Base-by-base conservation (phyloP, 2,329 filamentous ascomycete species). In the Ascochyta rabiei region DNA sequence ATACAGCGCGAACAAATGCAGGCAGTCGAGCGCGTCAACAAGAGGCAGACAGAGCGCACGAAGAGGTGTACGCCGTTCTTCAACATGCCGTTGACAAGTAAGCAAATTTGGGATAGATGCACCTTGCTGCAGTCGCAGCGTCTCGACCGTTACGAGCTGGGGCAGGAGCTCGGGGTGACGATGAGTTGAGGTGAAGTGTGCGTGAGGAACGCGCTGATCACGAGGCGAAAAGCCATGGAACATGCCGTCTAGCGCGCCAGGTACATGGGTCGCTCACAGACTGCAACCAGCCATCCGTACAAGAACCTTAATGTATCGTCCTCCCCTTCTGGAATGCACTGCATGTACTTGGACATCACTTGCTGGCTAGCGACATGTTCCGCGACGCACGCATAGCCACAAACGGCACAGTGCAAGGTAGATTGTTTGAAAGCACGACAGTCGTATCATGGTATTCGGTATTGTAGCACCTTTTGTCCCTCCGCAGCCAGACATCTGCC, bases 221-320 rank as follows among this genome's bases (percentile, higher is more conserved):
- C 16, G 37, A 47, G 43, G 42, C 42, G 44, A 53, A 53, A 24
- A 35, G 28, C 21, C 33, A 44, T 42, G 48, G 53, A 43, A 56
- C 9, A 24, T 56, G 47, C 48, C 53, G 53, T 15, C 35, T 49
- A 41, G 41, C 53, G 43, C 48, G 24, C 53, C 53, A 24, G 37
- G 37, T 37, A 37, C 45, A 31, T 56, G 61, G 61, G 55, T 55
- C 61, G 47, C 52, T 52, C 52, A 56, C 52, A 43, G 45, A 54
- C 51, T 60, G 59, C 50, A 59, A 46, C 40, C 48, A 56, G 48
- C 59, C 61, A 55, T 49, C 38, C 45, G 56, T 53, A 61, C 58
- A 62, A 56, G 40, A 71, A 69, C 61, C 64, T 71, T 70, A 66
- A 70, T 60, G 69, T 68, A 64, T 64, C 64, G 48, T 63, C 64